Conservation (phyloP, 495 filamentous ascomycete species). For the Polyplosphaeria fusca region DNA sequence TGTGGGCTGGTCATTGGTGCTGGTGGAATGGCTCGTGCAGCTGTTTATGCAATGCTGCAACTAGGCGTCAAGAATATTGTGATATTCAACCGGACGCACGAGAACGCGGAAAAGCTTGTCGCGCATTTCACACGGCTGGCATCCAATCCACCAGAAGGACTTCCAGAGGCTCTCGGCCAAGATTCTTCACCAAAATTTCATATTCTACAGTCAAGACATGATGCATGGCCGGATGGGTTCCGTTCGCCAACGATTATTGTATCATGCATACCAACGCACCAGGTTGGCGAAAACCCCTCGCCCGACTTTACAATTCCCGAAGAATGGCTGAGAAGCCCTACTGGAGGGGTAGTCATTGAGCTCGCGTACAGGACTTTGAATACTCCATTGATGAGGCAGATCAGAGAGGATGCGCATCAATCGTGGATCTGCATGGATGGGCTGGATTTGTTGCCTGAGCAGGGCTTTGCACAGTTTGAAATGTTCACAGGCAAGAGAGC, state of each 20-base stretch:
- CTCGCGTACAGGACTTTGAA: slow-evolving; percentile 70
- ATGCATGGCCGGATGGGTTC: slow-evolving; percentile 63
- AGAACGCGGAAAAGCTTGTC: slow-evolving; percentile 63
- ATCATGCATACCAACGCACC: slow-evolving; percentile 70
- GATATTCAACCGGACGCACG: slow-evolving; percentile 66
- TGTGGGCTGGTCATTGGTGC: slow-evolving; percentile 74
- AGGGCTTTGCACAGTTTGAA: slow-evolving; percentile 81
- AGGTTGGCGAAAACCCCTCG: slow-evolving; percentile 58
- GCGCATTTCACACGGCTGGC: slow-evolving; percentile 60
- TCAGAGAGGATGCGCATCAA: slow-evolving; percentile 58
- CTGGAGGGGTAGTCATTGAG: slow-evolving; percentile 78
- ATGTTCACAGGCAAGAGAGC: slow-evolving; percentile 80
- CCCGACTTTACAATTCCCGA: slow-evolving; percentile 73
- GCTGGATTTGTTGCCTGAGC: slow-evolving; percentile 73
- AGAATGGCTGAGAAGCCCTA: slow-evolving; percentile 71
- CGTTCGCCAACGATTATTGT: slow-evolving; percentile 71
- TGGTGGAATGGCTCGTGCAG: slow-evolving; percentile 77
- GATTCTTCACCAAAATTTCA: slow-evolving; percentile 33
- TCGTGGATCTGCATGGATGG: slow-evolving; percentile 79
- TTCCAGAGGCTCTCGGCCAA: slow-evolving; percentile 3
- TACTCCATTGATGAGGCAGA: slow-evolving; percentile 68
- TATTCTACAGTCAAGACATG: slow-evolving; percentile 56
- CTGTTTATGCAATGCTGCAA: slow-evolving; percentile 74
- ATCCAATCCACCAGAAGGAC: background rate
- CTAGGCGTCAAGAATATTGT: slow-evolving; percentile 78